These are phyloP conservation scores for Aspergillus sp. DNA, from an alignment of 2,329 filamentous ascomycete genomes.

Conservation along the genomic window DNA sequence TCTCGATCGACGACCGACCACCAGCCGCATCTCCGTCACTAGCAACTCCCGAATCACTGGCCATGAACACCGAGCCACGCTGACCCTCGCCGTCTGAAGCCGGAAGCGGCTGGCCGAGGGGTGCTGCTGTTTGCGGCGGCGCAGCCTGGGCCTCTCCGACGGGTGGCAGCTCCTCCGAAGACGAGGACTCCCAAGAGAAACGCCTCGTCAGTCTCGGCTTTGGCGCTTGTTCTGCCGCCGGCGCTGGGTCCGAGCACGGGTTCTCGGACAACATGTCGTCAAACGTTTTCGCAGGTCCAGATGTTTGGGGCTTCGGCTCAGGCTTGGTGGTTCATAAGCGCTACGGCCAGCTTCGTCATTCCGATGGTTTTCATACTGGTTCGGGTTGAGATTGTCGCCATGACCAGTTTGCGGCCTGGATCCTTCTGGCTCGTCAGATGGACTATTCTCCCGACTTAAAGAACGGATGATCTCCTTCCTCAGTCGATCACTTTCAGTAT, in stretches of 20 bases:
- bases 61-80: not conserved
- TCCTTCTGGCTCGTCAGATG: constrained; percentile 19
- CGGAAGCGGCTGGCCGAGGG: constrained; percentile 12
- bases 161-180: constrained; percentile 10
- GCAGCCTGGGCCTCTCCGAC: constrained; percentile 8
- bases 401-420: constrained; percentile 12
- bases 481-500: constrained; percentile 36
- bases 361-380: constrained; percentile 32
- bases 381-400: constrained; percentile 25
- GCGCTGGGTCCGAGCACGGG: constrained; percentile 4
- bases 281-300: constrained; percentile 4
- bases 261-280: constrained; percentile 9
- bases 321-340: constrained; percentile 11
- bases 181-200: constrained; percentile 37
- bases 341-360: constrained; percentile 15
- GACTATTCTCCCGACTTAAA: constrained; percentile 30
- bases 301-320: constrained; percentile 3
- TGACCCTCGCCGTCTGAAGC: constrained; percentile 13
- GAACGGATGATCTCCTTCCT: constrained; percentile 42
- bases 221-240: constrained; percentile 6
- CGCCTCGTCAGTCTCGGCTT: constrained; percentile 26
- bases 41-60: constrained; percentile 4
- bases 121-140: constrained; percentile 7
- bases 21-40: constrained; percentile 7
- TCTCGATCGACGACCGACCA: constrained; percentile 11